phyloP scores from a whole-genome alignment of 2,329 filamentous ascomycete genomes.

The Botrytis tulipae region DNA sequence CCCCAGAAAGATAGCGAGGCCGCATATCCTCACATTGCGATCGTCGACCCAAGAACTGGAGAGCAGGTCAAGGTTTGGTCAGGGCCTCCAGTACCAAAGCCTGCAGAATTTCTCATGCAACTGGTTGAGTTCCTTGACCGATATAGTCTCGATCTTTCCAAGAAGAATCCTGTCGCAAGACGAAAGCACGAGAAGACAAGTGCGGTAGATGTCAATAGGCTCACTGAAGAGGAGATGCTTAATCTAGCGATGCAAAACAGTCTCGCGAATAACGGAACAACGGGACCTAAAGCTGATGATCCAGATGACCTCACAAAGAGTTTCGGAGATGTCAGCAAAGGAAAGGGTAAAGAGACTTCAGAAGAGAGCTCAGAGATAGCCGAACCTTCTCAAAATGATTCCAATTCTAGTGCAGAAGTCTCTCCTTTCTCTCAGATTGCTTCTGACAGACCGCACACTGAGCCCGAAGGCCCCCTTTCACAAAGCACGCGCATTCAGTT shows the following conservation, averaged over 20 bases:
- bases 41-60: constrained; percentile 91
- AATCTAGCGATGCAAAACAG: constrained; percentile 92
- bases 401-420: constrained; percentile 34
- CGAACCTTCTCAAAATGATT: constrained; percentile 36
- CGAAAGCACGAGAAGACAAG: constrained; percentile 68
- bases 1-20: constrained; percentile 73
- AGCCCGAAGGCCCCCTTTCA: constrained; percentile 66
- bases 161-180: constrained; percentile 88
- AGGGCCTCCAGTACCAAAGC: constrained; percentile 71
- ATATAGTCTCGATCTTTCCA: constrained; percentile 83
- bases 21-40: constrained; percentile 93
- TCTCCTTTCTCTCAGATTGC: constrained; percentile 69
- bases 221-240: constrained; percentile 97
- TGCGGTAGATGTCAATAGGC: constrained; percentile 73
- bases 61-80: constrained; percentile 98
- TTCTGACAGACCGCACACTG: constrained; percentile 68
- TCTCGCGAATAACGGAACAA: constrained; percentile 53
- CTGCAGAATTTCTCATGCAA: constrained; percentile 83
- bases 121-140: constrained; percentile 95
- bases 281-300: constrained; percentile 62
- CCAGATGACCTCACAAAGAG: constrained; percentile 85
- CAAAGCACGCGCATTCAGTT: constrained; percentile 87
- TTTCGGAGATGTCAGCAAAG: constrained; percentile 50
- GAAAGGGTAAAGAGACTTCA: constrained; percentile 50
- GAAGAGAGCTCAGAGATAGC: constrained; percentile 36